Conservation (phyloP, 148 eudicot genomes). For the Diospyros kaki region DNA sequence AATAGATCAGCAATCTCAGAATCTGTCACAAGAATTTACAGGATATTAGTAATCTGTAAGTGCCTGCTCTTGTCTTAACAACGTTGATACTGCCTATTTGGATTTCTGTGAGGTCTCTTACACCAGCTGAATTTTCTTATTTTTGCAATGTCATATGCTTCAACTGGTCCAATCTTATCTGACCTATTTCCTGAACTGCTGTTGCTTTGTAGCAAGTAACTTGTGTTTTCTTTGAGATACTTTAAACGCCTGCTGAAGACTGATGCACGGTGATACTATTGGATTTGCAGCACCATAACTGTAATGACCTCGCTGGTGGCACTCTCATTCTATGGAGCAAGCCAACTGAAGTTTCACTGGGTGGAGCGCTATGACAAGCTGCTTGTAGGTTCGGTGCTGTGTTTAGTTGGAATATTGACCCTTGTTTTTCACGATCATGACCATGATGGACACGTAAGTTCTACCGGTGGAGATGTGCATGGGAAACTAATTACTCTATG, state of each 20-base stretch:
- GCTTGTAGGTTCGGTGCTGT: slow-evolving; percentile 88
- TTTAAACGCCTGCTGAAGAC: not conserved
- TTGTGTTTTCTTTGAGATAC: not conserved
- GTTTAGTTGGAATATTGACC: slow-evolving; percentile 84
- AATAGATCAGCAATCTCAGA: no score
- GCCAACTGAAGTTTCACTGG: slow-evolving; percentile 96
- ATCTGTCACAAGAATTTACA: no score
- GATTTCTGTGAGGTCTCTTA: not conserved
- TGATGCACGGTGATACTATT: slow-evolving; percentile 13
- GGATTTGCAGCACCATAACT: slow-evolving; percentile 67
- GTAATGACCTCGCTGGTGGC: slow-evolving; percentile 98
- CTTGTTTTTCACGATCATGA: slow-evolving; percentile 77
- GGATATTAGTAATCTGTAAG: not conserved
- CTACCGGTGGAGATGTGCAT: slow-evolving; percentile 37
- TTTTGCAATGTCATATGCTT: not conserved
- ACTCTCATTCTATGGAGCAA: slow-evolving; percentile 95
- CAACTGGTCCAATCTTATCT: not conserved
- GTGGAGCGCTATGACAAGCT: slow-evolving; percentile 97
- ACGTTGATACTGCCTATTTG: not conserved
- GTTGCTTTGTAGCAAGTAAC: not conserved
- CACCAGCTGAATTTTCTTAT: not conserved
- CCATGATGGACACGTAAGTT: slow-evolving; percentile 36
- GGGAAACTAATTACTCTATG: slow-evolving; percentile 58
- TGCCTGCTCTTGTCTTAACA: not conserved
- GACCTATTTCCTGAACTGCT: not conserved